These are phyloP conservation scores for Coffea canephora DNA, from an alignment of 257 asterid species.

Conservation along the genomic window DNA sequence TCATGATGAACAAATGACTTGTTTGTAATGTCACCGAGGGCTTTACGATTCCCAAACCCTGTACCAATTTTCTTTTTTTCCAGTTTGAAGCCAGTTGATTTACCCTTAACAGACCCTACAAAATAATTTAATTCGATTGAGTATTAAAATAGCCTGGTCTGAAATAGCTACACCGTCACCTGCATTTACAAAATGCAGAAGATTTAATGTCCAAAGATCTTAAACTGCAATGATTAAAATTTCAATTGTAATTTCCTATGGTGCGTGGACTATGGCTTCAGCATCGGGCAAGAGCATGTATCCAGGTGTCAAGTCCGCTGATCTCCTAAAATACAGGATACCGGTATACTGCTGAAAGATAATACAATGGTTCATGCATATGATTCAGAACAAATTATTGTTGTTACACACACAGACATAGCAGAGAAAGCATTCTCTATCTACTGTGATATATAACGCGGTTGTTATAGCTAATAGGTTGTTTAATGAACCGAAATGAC, in stretches of 20 bases:
- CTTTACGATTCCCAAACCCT: slow-evolving; percentile 52
- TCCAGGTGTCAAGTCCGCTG: neutral
- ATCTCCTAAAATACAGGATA: neutral
- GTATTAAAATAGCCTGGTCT: neutral
- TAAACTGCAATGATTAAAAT: neutral
- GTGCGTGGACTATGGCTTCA: neutral
- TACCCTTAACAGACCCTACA: slow-evolving; percentile 41
- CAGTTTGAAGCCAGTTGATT: slow-evolving; percentile 40
- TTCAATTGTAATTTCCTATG: neutral
- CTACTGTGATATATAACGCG: neutral
- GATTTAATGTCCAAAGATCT: neutral
- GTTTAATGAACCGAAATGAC: neutral
- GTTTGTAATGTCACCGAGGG: slow-evolving; percentile 73
- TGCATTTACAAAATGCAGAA: neutral
- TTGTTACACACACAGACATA: neutral
- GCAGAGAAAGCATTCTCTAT: neutral
- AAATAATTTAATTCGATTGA: slow-evolving; percentile 15
- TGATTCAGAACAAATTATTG: neutral
- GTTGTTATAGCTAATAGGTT: neutral
- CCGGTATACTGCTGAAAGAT: neutral
- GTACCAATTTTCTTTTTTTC: slow-evolving; percentile 42
- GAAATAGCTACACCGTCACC: neutral
- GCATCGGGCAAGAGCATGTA: neutral
- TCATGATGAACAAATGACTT: slow-evolving; percentile 39
- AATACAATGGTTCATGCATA: neutral